Evolutionary conservation across 371 early-diverging fungal species (phyloP).

Genomic region (Capniomyces stellatus): DNA sequence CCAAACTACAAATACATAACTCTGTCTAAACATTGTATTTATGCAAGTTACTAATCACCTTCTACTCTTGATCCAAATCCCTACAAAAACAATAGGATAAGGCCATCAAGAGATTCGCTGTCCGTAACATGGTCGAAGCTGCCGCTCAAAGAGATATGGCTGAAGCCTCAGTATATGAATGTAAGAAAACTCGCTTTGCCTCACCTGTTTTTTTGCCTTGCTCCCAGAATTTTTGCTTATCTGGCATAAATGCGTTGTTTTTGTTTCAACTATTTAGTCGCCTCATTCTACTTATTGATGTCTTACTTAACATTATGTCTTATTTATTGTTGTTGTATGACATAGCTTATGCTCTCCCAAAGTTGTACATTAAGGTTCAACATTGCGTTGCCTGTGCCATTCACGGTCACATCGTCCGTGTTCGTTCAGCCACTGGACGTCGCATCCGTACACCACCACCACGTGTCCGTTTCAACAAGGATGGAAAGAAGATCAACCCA

Average conservation of each 20-base stretch:
- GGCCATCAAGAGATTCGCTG: conserved; percentile 96
- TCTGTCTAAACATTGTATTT: too few species aligned
- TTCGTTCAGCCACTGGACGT: conserved; percentile 78
- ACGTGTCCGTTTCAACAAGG: conserved; percentile 58
- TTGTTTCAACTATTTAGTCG: too few species aligned
- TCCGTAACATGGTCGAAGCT: conserved; percentile 96
- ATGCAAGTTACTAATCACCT: too few species aligned
- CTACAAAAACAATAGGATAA: conserved; percentile 66
- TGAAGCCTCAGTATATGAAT: conserved; percentile 89
- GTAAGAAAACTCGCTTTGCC: conserved; percentile 37
- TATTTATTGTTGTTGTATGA: too few species aligned
- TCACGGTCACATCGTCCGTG: conserved; percentile 93
- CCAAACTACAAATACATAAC: too few species aligned
- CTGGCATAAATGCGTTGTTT: too few species aligned
- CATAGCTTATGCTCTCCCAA: conserved; percentile 95
- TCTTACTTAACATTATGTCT: too few species aligned
- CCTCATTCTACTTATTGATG: too few species aligned
- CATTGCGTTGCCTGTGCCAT: conserved; percentile 99
- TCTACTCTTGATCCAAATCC: too few species aligned
- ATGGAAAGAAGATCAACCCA: conserved; percentile 37
- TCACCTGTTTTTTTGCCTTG: too few species aligned
- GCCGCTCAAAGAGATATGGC: conserved; percentile 95
- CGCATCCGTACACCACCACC: conserved; percentile 87
- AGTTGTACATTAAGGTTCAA: conserved; percentile 93
- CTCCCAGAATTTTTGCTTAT: too few species aligned